Base-by-base conservation (phyloP, 2,329 filamentous ascomycete species). In the Pestalotiopsis sp. region DNA sequence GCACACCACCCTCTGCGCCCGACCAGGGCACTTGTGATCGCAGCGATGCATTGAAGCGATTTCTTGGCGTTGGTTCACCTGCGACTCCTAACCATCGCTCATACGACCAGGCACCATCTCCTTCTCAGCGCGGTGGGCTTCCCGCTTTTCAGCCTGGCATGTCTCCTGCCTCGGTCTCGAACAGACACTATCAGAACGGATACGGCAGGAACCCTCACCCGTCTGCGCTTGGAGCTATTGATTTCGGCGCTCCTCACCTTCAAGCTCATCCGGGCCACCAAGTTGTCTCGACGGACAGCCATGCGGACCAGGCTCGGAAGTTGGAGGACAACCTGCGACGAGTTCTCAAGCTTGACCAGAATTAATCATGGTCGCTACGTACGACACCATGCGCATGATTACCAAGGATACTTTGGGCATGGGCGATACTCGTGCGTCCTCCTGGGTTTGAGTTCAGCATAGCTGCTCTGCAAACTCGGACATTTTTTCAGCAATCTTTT, bases 41-140 rank as follows among this genome's bases (percentile, higher is more conserved):
- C 31, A 82, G 81, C 4, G 86, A 89, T 71, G 86, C 86, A 62
- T 76, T 90, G 27, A 90, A 90, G 76, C 84, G 82, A 60, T 88
- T 88, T 64, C 81, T 83, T 52, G 80, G 81, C 61, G 76, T 75
- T 11, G 66, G 66, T 25, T 66, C 65, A 5, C 56, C 23, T n/a
- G 13, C 64, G 11, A 62, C 64, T 31, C 72, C 66, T 9, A 63
- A 56, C 23, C 71, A 64, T 38, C 69, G 64, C 39, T 67, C 62
- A 3, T 63, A 66, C 36, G 66, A 36, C n/a, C 68, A 70, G 45
- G 68, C 71, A 9, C 39, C 61, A 23, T 36, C 68, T n/a, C 69
- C 69, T 7, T 62, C 64, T 20, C 52, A 36, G 6, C 62, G 66
- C n/a, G 38, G 62, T 13, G 45, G 64, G 12, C 70, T 70, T 25